These are phyloP conservation scores for Sporothrix euskadiensis DNA, from an alignment of 2,329 filamentous ascomycete species.

Conservation along the genomic window DNA sequence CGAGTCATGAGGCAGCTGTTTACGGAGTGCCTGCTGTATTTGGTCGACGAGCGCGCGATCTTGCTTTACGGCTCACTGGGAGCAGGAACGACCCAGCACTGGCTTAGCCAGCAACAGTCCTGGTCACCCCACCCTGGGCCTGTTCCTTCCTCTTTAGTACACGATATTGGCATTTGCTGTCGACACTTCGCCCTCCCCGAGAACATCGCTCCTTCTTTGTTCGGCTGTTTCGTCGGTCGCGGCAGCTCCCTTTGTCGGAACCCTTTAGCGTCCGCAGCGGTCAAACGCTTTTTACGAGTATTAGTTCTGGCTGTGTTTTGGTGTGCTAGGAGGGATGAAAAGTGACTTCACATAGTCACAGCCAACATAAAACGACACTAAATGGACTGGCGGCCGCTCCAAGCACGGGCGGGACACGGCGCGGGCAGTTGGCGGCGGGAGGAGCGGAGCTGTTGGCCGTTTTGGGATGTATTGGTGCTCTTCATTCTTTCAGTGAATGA, in stretches of 20 bases:
- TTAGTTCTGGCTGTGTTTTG: not conserved
- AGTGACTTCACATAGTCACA: not conserved
- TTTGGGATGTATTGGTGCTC: not conserved
- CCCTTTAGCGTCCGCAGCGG: not conserved
- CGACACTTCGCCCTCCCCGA: not conserved
- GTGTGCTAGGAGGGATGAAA: not conserved
- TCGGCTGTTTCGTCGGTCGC: constrained; percentile 5
- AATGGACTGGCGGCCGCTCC: not conserved
- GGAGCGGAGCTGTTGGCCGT: constrained; percentile 23
- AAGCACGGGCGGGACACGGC: constrained; percentile 22
- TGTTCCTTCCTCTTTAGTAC: not conserved
- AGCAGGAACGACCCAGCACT: not conserved
- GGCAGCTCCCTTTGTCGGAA: constrained; percentile 11
- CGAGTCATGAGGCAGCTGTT: not conserved
- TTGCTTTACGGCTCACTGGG: not conserved
- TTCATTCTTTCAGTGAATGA: not conserved
- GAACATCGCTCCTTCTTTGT: not conserved
- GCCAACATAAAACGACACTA: constrained; percentile 9
- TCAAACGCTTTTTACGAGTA: not conserved
- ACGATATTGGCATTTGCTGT: not conserved
- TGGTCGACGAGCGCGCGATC: not conserved
- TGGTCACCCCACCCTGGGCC: not conserved
- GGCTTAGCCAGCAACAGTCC: not conserved
- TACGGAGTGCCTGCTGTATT: not conserved
- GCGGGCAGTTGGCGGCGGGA: constrained; percentile 21